Percentiles rank a stretch among this genome's conserved stretches.
These are phyloP conservation scores for Naganishia friedmannii DNA, from an alignment of 768 basidiomycete species.

Conservation along the genomic window DNA sequence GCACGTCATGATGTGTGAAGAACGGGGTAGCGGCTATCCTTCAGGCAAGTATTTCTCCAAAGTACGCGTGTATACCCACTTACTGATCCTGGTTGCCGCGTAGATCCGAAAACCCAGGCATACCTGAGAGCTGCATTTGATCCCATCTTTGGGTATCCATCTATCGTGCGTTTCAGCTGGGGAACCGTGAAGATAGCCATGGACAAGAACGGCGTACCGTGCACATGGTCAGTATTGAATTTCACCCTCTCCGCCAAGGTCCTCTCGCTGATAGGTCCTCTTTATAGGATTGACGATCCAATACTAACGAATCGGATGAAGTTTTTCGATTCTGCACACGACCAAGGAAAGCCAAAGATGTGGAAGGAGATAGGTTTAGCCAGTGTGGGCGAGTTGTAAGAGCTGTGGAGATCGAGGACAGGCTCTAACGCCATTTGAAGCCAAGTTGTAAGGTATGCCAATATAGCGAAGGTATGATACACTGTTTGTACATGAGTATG, in stretches of 20 bases:
- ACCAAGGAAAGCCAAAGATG: constrained; percentile 71
- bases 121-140: constrained; percentile 77
- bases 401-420: neutral
- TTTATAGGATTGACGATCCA: constrained; percentile 69
- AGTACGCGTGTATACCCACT: neutral
- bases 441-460: neutral
- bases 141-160: constrained; percentile 87
- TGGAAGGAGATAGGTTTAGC: constrained; percentile 70
- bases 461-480: constrained; percentile 3
- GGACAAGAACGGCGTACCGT: constrained; percentile 72
- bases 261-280: constrained; percentile 3
- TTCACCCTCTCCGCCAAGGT: neutral
- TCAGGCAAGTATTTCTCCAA: constrained; percentile 59
- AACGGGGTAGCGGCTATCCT: constrained; percentile 84
- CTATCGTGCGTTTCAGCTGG: constrained; percentile 90
- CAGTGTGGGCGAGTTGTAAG: constrained; percentile 66
- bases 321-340: constrained; percentile 70
- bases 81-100: neutral
- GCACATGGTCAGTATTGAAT: constrained; percentile 63
- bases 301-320: constrained; percentile 71
- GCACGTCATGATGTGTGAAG: constrained; percentile 33
- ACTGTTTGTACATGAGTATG: constrained; percentile 9
- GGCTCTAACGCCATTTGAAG: no score
- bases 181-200: constrained; percentile 80
- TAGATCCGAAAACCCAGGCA: constrained; percentile 86